phyloP scores from a whole-genome alignment of 257 asterid genomes.

The Salvia hispanica region DNA sequence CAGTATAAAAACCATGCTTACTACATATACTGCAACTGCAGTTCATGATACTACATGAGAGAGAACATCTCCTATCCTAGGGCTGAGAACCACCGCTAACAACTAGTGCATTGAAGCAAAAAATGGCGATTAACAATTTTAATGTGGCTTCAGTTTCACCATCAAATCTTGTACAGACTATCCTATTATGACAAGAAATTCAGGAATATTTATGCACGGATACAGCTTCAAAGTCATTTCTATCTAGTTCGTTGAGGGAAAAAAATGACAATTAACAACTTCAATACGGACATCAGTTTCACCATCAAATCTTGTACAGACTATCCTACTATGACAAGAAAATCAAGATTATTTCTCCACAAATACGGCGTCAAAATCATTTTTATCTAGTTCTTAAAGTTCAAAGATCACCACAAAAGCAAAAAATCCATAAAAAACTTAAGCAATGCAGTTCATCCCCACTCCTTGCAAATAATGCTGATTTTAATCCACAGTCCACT shows the following conservation, averaged over 20 bases:
- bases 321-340: not conserved
- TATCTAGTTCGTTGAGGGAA: no score
- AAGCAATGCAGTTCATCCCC: not conserved
- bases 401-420: not conserved
- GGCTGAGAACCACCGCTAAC: no score
- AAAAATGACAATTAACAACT: not conserved
- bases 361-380: not conserved
- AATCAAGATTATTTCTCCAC: not conserved
- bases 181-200: no score
- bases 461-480: not conserved
- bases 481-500: not conserved
- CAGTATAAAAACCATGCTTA: not conserved
- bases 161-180: no score
- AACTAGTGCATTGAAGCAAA: no score
- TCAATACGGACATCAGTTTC: not conserved
- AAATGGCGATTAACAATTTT: no score
- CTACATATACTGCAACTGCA: constrained; percentile 11
- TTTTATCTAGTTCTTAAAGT: not conserved
- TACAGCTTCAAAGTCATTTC: no score
- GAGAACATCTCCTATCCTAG: no score
- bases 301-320: not conserved
- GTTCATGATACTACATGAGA: no score
- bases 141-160: no score
- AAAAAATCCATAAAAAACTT: not conserved
- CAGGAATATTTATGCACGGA: no score